Percentiles rank a stretch among this genome's conserved stretches.
Conservation (phyloP, 192 early-diverging fungal species). For the Linnemannia elongata region DNA sequence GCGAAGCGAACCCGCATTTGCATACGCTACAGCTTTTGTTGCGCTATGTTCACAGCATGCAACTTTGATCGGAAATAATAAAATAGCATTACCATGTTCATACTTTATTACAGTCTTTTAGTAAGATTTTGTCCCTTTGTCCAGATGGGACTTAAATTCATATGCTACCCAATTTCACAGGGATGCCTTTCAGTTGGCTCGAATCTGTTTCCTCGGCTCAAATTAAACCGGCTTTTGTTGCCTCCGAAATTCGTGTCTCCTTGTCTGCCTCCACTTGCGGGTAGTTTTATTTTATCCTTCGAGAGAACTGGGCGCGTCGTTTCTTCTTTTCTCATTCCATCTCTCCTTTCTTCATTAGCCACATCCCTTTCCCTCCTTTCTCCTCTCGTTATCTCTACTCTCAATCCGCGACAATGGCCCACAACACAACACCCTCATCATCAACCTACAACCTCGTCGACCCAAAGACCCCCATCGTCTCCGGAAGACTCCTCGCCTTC, state of each 20-base stretch:
- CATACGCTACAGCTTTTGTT: constrained; percentile 40
- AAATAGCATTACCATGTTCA: not conserved
- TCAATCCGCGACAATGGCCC: not conserved
- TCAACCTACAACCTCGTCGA: constrained; percentile 39
- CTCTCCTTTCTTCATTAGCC: not conserved
- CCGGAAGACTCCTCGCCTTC: constrained; percentile 48
- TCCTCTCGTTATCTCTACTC: not conserved
- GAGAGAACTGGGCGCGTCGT: not conserved
- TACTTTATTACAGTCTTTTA: too few relatives aligned
- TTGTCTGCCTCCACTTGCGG: not conserved
- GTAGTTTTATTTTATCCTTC: not conserved
- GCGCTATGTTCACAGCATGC: constrained; percentile 29
- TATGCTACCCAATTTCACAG: too few relatives aligned
- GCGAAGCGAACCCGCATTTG: constrained; percentile 26
- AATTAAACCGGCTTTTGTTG: not conserved
- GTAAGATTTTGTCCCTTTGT: too few relatives aligned
- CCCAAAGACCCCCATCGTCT: constrained; percentile 50
- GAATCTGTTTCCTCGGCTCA: not conserved
- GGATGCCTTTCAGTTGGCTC: too few relatives aligned
- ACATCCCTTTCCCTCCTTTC: not conserved
- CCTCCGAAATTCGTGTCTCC: not conserved
- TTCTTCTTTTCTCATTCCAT: not conserved
- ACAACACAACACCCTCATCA: not conserved
- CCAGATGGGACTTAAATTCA: too few relatives aligned
- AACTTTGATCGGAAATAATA: not conserved